phyloP scores from a whole-genome alignment of 2,329 filamentous ascomycete species.

The Sclerotinia spermophila region DNA sequence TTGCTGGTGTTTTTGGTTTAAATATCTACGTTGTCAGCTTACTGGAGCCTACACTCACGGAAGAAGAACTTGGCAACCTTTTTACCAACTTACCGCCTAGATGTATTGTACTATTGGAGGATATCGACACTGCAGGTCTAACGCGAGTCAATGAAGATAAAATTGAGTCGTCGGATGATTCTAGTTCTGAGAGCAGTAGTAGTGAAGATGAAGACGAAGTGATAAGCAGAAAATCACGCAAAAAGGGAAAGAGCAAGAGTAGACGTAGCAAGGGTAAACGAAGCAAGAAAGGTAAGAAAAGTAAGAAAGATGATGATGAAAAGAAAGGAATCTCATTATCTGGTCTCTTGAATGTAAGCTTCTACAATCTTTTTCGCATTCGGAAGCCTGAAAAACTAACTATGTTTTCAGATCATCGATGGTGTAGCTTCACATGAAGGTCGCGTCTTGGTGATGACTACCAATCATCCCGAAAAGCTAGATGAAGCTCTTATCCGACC shows the following conservation, averaged over 20 bases:
- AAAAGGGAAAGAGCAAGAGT: constrained; percentile 39
- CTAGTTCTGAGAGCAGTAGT: not conserved
- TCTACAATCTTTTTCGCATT: not conserved
- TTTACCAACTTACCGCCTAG: constrained; percentile 59
- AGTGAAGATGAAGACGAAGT: constrained; percentile 7
- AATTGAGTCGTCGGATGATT: constrained; percentile 17
- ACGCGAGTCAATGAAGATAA: constrained; percentile 39
- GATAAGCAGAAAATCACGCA: constrained; percentile 43
- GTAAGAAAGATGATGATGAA: constrained; percentile 20
- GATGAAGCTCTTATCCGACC: constrained; percentile 72
- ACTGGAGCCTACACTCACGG: constrained; percentile 56
- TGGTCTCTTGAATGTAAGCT: constrained; percentile 63
- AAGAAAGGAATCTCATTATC: constrained; percentile 63
- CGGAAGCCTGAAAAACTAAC: not conserved
- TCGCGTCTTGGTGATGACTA: constrained; percentile 77
- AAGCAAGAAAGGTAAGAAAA: not conserved
- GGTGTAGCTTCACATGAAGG: constrained; percentile 75
- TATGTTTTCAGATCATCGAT: constrained; percentile 21
- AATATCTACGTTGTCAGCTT: constrained; percentile 63
- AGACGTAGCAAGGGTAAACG: constrained; percentile 35
- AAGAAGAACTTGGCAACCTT: constrained; percentile 56
- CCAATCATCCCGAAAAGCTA: constrained; percentile 69
- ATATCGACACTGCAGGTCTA: constrained; percentile 65
- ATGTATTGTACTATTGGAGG: constrained; percentile 65
- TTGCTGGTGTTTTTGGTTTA: constrained; percentile 63